Evolutionary conservation across 1,139 yeast genomes (phyloP).

Genomic region (Trichomonascaceae sp.): DNA sequence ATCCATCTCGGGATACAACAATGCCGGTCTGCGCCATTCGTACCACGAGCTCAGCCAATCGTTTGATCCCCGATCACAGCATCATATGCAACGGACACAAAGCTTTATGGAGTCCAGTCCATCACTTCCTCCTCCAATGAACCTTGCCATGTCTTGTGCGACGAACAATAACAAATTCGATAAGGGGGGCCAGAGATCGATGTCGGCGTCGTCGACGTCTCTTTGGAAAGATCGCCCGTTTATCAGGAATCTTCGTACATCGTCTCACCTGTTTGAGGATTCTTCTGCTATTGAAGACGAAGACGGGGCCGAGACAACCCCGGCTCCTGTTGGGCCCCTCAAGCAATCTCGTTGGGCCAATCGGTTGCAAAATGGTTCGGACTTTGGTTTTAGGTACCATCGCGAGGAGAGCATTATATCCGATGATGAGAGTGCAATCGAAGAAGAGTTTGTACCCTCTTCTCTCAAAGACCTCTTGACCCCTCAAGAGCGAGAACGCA

Average conservation of each 20-base stretch:
- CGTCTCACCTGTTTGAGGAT: conserved; percentile 4
- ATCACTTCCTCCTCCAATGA: not conserved
- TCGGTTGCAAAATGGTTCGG: not conserved
- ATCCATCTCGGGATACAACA: not conserved
- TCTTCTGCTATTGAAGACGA: conserved; percentile 10
- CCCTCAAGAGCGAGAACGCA: conserved; percentile 58
- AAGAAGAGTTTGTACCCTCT: conserved; percentile 69
- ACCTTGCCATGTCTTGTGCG: not conserved
- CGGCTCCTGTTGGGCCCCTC: too few species aligned
- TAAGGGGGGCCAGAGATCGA: conserved; percentile 5
- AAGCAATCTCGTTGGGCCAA: not conserved
- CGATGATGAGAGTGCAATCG: conserved; percentile 35
- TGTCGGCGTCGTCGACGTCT: conserved; percentile 8
- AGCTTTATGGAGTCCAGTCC: conserved; percentile 1
- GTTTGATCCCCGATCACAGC: too few species aligned
- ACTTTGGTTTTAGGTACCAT: not conserved
- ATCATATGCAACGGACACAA: too few species aligned
- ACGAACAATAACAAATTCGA: not conserved
- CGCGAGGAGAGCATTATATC: not conserved
- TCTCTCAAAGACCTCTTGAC: conserved; percentile 61
- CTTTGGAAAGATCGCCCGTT: conserved; percentile 7
- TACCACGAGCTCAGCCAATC: too few species aligned
- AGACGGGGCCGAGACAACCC: conserved; percentile 6
- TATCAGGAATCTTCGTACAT: conserved; percentile 4
- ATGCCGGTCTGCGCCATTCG: too few species aligned